Evolutionary conservation across 148 eudicot genomes (phyloP), one percentile per base, ranked within the genome.

Genomic region (Silene latifolia): DNA sequence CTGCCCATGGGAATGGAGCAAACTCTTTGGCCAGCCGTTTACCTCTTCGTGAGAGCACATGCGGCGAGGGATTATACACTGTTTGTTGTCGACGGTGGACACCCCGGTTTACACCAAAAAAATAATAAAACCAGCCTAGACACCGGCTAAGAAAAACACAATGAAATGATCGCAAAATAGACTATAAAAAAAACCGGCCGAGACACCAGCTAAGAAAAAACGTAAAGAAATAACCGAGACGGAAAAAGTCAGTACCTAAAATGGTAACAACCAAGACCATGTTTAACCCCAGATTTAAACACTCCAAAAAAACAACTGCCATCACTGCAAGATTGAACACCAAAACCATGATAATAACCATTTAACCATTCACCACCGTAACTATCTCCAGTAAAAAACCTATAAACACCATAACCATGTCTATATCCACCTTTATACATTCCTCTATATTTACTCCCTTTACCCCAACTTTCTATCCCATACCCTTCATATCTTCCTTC

Each of bases 391-490:
- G 91, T 92, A 60, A 79, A 95, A 58, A 95, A 92, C 74, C 83
- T 82, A 32, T 92, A 95, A 39, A 90, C 89, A 8, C 98, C 98
- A 73, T 79, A 82, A 0, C 98, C 98, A 67, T 95, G 90, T 69
- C 98, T 75, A 19, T 87, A 74, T 0, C 98, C 98, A 51, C 77
- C 84, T 73, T 90, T 78, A 48, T 95, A 95, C 73, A 87, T 91
- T 13, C 98, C 98, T 63, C 89, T 72, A 53, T 92, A 95, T 21
- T 84, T 73, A 35, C 98, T 95, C 7, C 98, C 98, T 32, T 85
- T 85, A 0, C 89, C 87, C 98, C 98, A 95, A 56, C 91, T 88
- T 80, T 95, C 98, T 5, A 95, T 85, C 44, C 98, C 98, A 75
- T 87, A 83, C 23, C 98, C 98, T 74, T 95, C 98, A 62, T 92